Percentiles rank a stretch among this genome's conserved stretches.
These are phyloP conservation scores for Wallacemonas collosoma DNA, from an alignment of 208 protist genomes.

Conservation along the genomic window DNA sequence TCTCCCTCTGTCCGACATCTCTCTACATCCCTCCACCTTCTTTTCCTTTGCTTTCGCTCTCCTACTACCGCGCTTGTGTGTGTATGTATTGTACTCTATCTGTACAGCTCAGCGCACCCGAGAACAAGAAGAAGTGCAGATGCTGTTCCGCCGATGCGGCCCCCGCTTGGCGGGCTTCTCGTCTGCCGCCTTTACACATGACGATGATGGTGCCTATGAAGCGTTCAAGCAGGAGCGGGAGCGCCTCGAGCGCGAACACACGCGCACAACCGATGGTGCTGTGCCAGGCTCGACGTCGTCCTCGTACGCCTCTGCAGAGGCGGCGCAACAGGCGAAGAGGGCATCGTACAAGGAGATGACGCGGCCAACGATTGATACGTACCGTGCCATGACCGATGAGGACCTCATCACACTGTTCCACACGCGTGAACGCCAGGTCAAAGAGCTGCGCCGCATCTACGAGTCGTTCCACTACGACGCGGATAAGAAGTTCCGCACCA, in stretches of 20 bases:
- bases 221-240: slow-evolving; percentile 29
- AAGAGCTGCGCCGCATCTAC: slow-evolving; percentile 71
- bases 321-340: background rate
- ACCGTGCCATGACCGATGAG: slow-evolving; percentile 55
- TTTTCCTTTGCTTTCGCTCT: too few species aligned
- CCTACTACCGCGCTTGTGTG: too few species aligned
- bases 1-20: too few species aligned
- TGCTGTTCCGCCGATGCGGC: slow-evolving; percentile 26
- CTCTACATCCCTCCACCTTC: too few species aligned
- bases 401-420: slow-evolving; percentile 59
- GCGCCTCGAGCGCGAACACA: slow-evolving; percentile 24
- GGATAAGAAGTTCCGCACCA: slow-evolving; percentile 77
- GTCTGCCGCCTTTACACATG: slow-evolving; percentile 75
- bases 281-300: background rate
- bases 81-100: too few species aligned
- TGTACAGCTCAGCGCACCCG: background rate
- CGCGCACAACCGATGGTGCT: slow-evolving; percentile 9
- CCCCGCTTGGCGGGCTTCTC: slow-evolving; percentile 53
- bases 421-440: slow-evolving; percentile 58
- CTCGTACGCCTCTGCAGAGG: background rate
- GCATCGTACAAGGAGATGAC: slow-evolving; percentile 16
- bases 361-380: slow-evolving; percentile 77
- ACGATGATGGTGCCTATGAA: slow-evolving; percentile 42
- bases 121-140: background rate
- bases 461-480: slow-evolving; percentile 87